A percentile compares a stretch with the other conserved stretches of the same genome.
These are phyloP conservation scores for Coemansia sp. DNA, from an alignment of 192 early-diverging fungal genomes.

Conservation along the genomic window DNA sequence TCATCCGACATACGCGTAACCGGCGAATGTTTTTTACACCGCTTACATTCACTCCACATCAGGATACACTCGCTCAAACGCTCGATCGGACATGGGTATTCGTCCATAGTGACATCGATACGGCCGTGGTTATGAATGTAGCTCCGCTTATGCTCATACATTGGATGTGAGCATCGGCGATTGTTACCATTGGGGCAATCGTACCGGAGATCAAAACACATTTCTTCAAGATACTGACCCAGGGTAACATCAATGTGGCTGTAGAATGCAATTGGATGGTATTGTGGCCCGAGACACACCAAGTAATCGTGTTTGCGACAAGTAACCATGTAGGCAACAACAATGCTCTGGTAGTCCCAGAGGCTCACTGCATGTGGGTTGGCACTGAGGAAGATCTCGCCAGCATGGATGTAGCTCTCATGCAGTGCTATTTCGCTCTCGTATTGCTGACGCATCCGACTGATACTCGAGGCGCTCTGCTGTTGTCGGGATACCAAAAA, in stretches of 20 bases:
- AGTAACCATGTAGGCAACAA: constrained; percentile 44
- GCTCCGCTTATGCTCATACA: constrained; percentile 76
- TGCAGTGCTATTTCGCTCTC: constrained; percentile 49
- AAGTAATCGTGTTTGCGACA: constrained; percentile 42
- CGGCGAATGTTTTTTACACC: constrained; percentile 69
- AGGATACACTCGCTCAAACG: constrained; percentile 73
- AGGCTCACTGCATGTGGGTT: constrained; percentile 45
- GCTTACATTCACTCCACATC: constrained; percentile 87
- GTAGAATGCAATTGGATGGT: constrained; percentile 77
- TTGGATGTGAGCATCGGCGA: constrained; percentile 72
- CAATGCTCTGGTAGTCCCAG: constrained; percentile 52
- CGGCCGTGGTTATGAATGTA: constrained; percentile 83
- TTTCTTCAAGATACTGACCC: constrained; percentile 82
- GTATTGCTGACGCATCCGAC: constrained; percentile 51
- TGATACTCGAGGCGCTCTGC: constrained; percentile 40
- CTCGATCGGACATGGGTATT: constrained; percentile 55
- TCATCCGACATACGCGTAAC: constrained; percentile 77
- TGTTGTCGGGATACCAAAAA: constrained; percentile 46
- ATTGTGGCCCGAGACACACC: constrained; percentile 65
- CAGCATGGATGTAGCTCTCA: constrained; percentile 39
- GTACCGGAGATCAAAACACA: constrained; percentile 65
- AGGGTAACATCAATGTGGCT: constrained; percentile 77
- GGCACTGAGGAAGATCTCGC: constrained; percentile 36
- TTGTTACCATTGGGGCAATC: constrained; percentile 57
- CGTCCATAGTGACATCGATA: constrained; percentile 71